Evolutionary conservation across 371 early-diverging fungal genomes (phyloP), one percentile per base, ranked within the genome.

Genomic region (Mortierella sp.): DNA sequence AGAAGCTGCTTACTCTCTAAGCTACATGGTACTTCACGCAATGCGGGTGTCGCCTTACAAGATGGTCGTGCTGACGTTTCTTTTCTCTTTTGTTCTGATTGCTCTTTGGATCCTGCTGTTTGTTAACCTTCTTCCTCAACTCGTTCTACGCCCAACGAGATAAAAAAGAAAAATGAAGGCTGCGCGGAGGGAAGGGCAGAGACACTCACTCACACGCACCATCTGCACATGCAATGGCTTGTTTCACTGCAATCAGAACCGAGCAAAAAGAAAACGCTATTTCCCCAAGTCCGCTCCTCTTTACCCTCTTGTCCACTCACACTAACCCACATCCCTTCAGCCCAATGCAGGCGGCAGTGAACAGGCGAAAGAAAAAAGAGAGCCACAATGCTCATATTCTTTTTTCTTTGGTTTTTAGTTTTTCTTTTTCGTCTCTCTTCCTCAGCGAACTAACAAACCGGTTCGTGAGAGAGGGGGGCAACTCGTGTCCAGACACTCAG

Each of bases 11-110:
- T 46, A n/a, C n/a, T 13, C 46, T 6, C 46, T 46, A 46, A 14
- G 59, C 59, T 59, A 59, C n/a, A n/a, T n/a, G n/a, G n/a, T n/a
- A n/a, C n/a, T n/a, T 61, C 61, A 61, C 61, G 61, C 59, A 59
- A 59, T 59, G 31, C 16, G 28, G 31, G 3, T 59, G 13, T 19
- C 34, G 28, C 8, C 16, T 61, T 34, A 50, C 16, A 8, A 61
- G 21, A 61, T 61, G 61, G 34, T 61, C 34, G 10, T 61, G 34
- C 61, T 61, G 21, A 61, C 19, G 61, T 34, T 13, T 57, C 28
- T 57, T 57, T 61, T 55, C n/a, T 28, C 14, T 61, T 59, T 31
- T 31, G 26, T 31, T 19, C n/a, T 5, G 16, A 8, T n/a, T 34
- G 16, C 16, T 61, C 61, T 13, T 50, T 50, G 50, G 61, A 61